Base-by-base conservation (phyloP, 768 basidiomycete species). In the Pleurotus ostreatus region DNA sequence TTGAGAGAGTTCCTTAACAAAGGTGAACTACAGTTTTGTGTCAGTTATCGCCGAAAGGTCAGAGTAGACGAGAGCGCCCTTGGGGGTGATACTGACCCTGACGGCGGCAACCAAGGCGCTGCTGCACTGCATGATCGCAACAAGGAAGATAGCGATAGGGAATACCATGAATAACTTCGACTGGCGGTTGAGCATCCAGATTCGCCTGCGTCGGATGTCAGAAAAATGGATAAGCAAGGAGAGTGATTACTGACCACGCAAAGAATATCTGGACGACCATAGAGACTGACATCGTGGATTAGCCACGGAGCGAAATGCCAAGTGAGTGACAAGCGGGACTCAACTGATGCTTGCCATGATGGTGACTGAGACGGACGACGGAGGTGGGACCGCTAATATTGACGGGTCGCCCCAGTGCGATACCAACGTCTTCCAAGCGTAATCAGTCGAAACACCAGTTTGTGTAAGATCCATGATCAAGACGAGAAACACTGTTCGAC, bases 211-310 rank as follows among this genome's bases (percentile, higher is more conserved):
- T 34, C 30, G 7, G 30, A 34, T 34, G 7, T 34, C 30, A 34
- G 30, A 34, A 30, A 20, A 9, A 34, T 34, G 30, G 8, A 8
- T 34, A 8, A 34, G 30, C 8, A 8, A 34, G 8, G 8, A 1
- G n/a, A 22, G 46, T 20, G 30, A 22, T 34, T 16, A 25, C 59
- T 15, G 58, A 60, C 60, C 62, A 64, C 8, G 64, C 61, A 49
- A 63, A 66, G 55, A 64, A 66, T 8, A 63, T 12, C 52, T 66
- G 65, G 30, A 62, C 59, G 3, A 62, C 49, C 15, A 54, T 46
- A 4, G 62, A 51, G 43, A 63, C 62, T 65, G 37, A 18, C 12
- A 16, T 26, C 13, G 30, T 9, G 30, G 7, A 34, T 34, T 34
- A 34, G 30, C 30, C 30, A 8, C 7, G 30, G 2, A 34, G 30